Percentiles rank a stretch among this genome's conserved stretches.
Evolutionary conservation across 331 rosid species (phyloP).

Genomic region (Phaseolus coccineus): DNA sequence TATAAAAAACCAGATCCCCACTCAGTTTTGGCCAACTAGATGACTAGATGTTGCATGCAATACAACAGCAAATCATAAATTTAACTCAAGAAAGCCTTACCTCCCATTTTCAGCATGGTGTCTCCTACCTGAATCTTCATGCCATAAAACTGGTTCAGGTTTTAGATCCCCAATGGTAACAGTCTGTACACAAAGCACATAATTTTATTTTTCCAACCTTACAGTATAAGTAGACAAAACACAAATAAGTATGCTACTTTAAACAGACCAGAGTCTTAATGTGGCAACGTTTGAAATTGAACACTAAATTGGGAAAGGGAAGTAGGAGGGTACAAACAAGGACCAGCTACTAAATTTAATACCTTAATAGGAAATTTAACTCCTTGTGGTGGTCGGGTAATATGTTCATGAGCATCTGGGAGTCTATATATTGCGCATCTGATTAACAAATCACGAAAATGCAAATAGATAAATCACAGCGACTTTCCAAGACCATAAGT

Average conservation of each 20-base stretch:
- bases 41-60: slow-evolving; percentile 13
- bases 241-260: not conserved
- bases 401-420: slow-evolving; percentile 81
- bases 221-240: not conserved
- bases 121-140: slow-evolving; percentile 86
- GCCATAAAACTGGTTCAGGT: slow-evolving; percentile 90
- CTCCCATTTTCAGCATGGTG: slow-evolving; percentile 39
- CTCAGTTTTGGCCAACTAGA: slow-evolving; percentile 17
- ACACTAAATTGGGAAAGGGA: not conserved
- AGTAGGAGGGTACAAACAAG: not conserved
- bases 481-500: slow-evolving; percentile 5
- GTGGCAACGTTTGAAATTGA: slow-evolving; percentile 15
- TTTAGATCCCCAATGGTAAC: slow-evolving; percentile 72
- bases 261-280: not conserved
- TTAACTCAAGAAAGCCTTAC: slow-evolving; percentile 38
- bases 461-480: slow-evolving; percentile 7
- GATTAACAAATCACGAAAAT: slow-evolving; percentile 12
- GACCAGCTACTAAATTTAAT: slow-evolving; percentile 23
- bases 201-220: not conserved
- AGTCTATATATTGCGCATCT: slow-evolving; percentile 92
- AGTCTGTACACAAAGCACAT: slow-evolving; percentile 51
- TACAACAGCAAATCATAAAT: slow-evolving; percentile 20
- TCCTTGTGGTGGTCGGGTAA: slow-evolving; percentile 78
- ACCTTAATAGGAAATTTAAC: slow-evolving; percentile 84
- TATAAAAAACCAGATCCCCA: slow-evolving; percentile 36